Percentiles rank a stretch among this genome's conserved stretches.
These are phyloP conservation scores for Backusella australiensis DNA, from an alignment of 192 early-diverging fungal genomes.

Conservation along the genomic window DNA sequence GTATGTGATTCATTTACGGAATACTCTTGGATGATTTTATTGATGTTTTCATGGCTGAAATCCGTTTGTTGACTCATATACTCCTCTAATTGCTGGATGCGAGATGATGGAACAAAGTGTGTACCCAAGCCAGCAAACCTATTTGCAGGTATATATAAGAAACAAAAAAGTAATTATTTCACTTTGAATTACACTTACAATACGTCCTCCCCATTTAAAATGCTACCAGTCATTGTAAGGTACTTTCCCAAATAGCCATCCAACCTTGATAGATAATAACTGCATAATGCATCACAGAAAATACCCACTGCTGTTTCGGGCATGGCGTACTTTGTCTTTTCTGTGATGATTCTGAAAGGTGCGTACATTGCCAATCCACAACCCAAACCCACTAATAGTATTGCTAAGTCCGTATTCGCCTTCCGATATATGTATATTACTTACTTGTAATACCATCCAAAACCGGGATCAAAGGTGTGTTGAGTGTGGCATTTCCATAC, in stretches of 20 bases:
- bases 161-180: too few species aligned
- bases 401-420: not conserved
- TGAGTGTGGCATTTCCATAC: constrained; percentile 85
- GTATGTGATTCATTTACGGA: constrained; percentile 54
- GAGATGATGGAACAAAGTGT: constrained; percentile 89
- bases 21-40: constrained; percentile 90
- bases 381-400: constrained; percentile 88
- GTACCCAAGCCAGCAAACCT: constrained; percentile 92
- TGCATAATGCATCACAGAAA: constrained; percentile 95
- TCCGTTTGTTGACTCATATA: constrained; percentile 79
- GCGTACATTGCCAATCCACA: constrained; percentile 92
- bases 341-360: constrained; percentile 94
- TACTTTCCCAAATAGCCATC: constrained; percentile 94
- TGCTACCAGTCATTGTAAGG: constrained; percentile 81
- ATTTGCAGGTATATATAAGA: not conserved
- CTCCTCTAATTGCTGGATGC: constrained; percentile 75
- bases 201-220: constrained; percentile 79
- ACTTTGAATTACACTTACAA: constrained; percentile 50
- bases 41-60: constrained; percentile 76
- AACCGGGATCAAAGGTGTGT: constrained; percentile 88
- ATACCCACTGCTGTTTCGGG: constrained; percentile 95
- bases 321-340: constrained; percentile 97
- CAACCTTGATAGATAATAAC: constrained; percentile 91
- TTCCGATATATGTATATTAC: not conserved
- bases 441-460: constrained; percentile 85